Evolutionary conservation across 2,329 filamentous ascomycete genomes (phyloP).

Genomic region (Alternaria burnsii): DNA sequence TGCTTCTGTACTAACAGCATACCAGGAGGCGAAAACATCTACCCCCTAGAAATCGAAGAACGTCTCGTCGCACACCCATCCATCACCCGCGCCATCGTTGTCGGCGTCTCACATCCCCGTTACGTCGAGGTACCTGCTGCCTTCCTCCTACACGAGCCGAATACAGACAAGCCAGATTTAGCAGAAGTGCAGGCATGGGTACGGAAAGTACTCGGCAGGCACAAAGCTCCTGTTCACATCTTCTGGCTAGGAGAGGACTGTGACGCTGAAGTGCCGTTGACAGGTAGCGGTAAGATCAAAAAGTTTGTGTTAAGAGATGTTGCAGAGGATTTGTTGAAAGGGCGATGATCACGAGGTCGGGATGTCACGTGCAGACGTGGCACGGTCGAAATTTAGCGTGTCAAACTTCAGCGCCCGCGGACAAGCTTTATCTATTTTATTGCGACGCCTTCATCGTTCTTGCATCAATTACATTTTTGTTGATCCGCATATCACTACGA

Average conservation of each 20-base stretch:
- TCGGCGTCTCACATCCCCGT: slow-evolving; percentile 73
- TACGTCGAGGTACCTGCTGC: slow-evolving; percentile 78
- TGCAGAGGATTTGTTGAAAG: slow-evolving; percentile 35
- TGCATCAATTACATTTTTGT: neutral
- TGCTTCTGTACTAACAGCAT: neutral
- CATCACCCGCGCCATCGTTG: slow-evolving; percentile 71
- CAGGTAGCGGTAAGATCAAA: slow-evolving; percentile 57
- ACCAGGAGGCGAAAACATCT: slow-evolving; percentile 53
- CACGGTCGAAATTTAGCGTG: slow-evolving; percentile 4
- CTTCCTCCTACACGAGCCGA: slow-evolving; percentile 59
- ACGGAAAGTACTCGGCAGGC: slow-evolving; percentile 49
- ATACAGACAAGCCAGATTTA: slow-evolving; percentile 35
- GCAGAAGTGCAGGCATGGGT: slow-evolving; percentile 51
- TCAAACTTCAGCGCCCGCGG: neutral
- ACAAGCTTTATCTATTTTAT: neutral
- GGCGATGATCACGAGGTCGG: slow-evolving; percentile 1
- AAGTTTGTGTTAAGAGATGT: slow-evolving; percentile 51
- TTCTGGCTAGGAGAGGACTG: slow-evolving; percentile 73
- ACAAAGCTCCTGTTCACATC: slow-evolving; percentile 71
- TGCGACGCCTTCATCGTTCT: neutral
- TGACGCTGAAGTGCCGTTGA: slow-evolving; percentile 50
- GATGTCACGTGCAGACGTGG: slow-evolving; percentile 1
- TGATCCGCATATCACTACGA: neutral
- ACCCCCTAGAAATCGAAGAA: slow-evolving; percentile 79
- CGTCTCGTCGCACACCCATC: slow-evolving; percentile 71